These are phyloP conservation scores for Malbranchea cinnamomea DNA, from an alignment of 2,329 filamentous ascomycete species.

Conservation along the genomic window DNA sequence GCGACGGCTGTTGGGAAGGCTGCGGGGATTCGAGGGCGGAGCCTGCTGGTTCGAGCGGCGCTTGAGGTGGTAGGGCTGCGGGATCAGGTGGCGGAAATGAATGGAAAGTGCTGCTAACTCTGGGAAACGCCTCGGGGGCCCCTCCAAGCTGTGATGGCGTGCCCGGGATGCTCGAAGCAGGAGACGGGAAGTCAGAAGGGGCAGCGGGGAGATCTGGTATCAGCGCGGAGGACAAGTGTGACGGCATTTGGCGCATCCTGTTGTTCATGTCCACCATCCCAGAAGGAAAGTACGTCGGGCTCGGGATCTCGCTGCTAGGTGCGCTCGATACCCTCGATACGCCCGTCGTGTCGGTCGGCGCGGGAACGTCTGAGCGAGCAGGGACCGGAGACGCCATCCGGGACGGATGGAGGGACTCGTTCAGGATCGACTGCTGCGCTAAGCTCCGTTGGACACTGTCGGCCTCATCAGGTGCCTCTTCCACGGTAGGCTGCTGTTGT, in stretches of 20 bases:
- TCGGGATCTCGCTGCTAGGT: constrained; percentile 10
- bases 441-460: constrained; percentile 31
- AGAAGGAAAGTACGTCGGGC: constrained; percentile 6
- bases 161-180: constrained; percentile 7
- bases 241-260: constrained; percentile 13
- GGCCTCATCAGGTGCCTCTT: constrained; percentile 45
- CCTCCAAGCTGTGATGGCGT: constrained; percentile 9
- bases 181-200: constrained; percentile 21
- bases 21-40: constrained; percentile 12
- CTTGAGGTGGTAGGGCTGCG: constrained; percentile 14
- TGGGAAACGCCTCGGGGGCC: constrained; percentile 7
- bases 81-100: constrained; percentile 26
- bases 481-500: constrained; percentile 38
- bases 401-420: constrained; percentile 37
- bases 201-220: constrained; percentile 25
- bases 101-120: constrained; percentile 20
- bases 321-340: too few relatives aligned
- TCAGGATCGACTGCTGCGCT: constrained; percentile 33
- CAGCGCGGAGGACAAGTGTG: constrained; percentile 14
- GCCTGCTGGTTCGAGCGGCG: constrained; percentile 12
- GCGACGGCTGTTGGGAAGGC: constrained; percentile 13
- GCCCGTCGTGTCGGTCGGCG: constrained; percentile 13
- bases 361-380: constrained; percentile 7
- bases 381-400: constrained; percentile 27
- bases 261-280: constrained; percentile 10